Conservation (phyloP, 805 yeast species). For the Candida dajiaensis region DNA sequence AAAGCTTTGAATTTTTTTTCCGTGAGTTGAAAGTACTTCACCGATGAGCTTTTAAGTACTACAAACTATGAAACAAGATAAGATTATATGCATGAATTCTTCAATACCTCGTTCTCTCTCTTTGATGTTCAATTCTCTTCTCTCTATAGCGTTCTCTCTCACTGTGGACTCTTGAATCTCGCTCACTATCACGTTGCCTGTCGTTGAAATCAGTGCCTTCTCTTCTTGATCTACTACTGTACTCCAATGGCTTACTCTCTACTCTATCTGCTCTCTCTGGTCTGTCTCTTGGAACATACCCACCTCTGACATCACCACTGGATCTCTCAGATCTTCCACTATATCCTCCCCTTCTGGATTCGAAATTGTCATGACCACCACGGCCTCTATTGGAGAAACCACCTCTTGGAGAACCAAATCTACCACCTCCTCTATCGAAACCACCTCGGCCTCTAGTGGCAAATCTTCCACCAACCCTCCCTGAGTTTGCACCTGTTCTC, state of each 20-base stretch:
- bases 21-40: not conserved
- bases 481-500: conserved; percentile 4
- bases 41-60: not conserved
- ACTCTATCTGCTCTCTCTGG: conserved; percentile 10
- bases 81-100: not conserved
- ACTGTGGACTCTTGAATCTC: conserved; percentile 13
- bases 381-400: conserved; percentile 10
- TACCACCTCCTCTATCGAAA: conserved; percentile 8
- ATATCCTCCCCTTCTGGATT: conserved; percentile 1
- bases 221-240: conserved; percentile 20
- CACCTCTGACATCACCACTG: conserved; percentile 2
- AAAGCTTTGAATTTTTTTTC: not conserved
- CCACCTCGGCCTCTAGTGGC: conserved; percentile 7
- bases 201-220: conserved; percentile 19
- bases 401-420: conserved; percentile 12
- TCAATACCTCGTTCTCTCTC: conserved; percentile 4
- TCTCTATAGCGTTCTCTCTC: conserved; percentile 18
- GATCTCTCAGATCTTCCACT: conserved; percentile 1
- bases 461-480: conserved; percentile 1
- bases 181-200: conserved; percentile 20
- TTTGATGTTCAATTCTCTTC: conserved; percentile 1
- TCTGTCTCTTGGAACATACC: conserved; percentile 3
- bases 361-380: conserved; percentile 1
- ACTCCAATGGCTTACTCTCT: conserved; percentile 8
- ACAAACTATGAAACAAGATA: too few relatives aligned